Evolutionary conservation across 257 asterid species (phyloP).

Genomic region (Gentiana straminea): DNA sequence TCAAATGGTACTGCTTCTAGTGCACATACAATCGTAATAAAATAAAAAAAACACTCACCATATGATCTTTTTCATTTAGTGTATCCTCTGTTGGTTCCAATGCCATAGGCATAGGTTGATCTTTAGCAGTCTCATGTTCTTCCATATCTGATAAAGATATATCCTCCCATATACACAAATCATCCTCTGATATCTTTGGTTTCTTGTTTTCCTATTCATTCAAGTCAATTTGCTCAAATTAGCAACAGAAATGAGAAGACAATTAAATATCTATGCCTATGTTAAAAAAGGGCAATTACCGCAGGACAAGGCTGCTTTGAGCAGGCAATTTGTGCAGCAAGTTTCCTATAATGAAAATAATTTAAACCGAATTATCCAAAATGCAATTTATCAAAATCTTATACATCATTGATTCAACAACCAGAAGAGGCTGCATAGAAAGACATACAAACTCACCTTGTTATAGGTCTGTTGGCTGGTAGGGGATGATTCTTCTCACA

Average conservation of each 20-base stretch:
- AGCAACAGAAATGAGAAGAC: neutral
- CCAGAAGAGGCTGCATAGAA: neutral
- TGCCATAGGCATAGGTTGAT: slow-evolving; percentile 72
- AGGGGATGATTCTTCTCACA: slow-evolving; percentile 31
- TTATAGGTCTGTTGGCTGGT: slow-evolving; percentile 57
- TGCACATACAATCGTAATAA: neutral
- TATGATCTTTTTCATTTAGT: slow-evolving; percentile 30
- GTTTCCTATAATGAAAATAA: slow-evolving; percentile 35
- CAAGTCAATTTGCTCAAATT: neutral
- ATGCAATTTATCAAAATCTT: neutral
- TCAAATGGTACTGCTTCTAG: no score
- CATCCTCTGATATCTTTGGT: slow-evolving; percentile 23
- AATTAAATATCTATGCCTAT: neutral
- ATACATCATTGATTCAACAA: neutral
- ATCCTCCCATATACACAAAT: slow-evolving; percentile 36
- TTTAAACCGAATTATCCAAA: slow-evolving; percentile 13
- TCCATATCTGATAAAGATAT: slow-evolving; percentile 36
- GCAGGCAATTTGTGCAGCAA: slow-evolving; percentile 61
- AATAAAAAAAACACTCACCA: slow-evolving; percentile 18
- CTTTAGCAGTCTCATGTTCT: slow-evolving; percentile 32
- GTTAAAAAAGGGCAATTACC: slow-evolving; percentile 16
- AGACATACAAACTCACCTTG: slow-evolving; percentile 31
- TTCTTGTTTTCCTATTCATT: slow-evolving; percentile 26
- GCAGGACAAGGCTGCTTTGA: slow-evolving; percentile 32
- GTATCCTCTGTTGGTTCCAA: slow-evolving; percentile 47